Base-by-base conservation (phyloP, 805 yeast species). In the Zygotorulaspora chibaensis region DNA sequence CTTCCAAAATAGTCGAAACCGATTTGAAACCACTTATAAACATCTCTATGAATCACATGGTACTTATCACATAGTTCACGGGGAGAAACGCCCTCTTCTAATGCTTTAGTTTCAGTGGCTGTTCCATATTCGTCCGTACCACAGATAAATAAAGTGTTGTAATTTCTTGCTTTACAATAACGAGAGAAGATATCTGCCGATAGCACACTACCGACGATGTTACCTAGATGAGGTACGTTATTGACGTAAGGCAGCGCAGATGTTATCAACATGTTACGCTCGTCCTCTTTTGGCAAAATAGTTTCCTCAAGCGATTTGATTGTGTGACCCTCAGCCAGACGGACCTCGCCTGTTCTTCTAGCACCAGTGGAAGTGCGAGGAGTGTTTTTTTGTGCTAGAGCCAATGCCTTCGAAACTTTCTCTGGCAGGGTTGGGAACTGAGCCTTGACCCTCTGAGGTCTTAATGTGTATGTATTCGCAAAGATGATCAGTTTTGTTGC, bases 41-140 rank as follows among this genome's bases (percentile, higher is more conserved):
- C 93, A 38, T 86, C 87, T 50, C 82, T 76, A 67, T 93, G 99
- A 54, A 93, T 76, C 48, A 76, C 75, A 67, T 88, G 84, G 68
- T 87, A 93, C 67, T 91, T 93, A 67, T 84, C 88, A 75, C 98
- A 93, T 57, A 93, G 74, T 64, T 88, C 84, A 58, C 79, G 73
- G 40, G 99, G 99, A 2, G 95, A 77, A 49, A 87, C 84, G 35
- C 84, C 82, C 62, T 93, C 99, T 66, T 91, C 98, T 41, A 93
- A 71, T 9, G 99, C 99, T 70, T 91, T 93, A 25, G 99, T 93
- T 69, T 93, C 99, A 12, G 99, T 93, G 38, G 99, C 99, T 47
- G 99, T 93, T 65, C 99, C 99, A 65, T 93, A 93, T 71, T 93
- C 99, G 66, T 93, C 99, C 31, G 99, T 93, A 71, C 99, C 99